A percentile compares a stretch with the other conserved stretches of the same genome.
phyloP scores from a whole-genome alignment of 495 filamentous ascomycete genomes.

The Oleoguttula mirabilis region DNA sequence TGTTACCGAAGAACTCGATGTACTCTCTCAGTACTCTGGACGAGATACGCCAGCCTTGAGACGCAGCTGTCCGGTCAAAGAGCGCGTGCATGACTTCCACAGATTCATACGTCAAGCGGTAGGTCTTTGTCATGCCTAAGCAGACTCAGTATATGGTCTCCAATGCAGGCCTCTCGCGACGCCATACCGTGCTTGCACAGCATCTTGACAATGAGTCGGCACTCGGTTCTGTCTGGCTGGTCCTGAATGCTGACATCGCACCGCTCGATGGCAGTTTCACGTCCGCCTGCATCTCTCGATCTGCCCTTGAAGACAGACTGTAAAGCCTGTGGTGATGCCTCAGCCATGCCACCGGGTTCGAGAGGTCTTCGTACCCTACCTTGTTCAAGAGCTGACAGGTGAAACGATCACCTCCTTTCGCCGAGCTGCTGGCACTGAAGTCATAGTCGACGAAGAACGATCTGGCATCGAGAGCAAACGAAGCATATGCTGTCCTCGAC shows the following conservation, averaged over 20 bases:
- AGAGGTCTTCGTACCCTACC: slow-evolving; percentile 28
- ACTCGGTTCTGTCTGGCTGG: slow-evolving; percentile 54
- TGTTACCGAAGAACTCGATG: slow-evolving; percentile 80
- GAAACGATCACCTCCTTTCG: slow-evolving; percentile 41
- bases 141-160: background rate
- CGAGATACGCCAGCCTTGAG: slow-evolving; percentile 67
- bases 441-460: slow-evolving; percentile 76
- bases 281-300: slow-evolving; percentile 47
- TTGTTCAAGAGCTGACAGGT: slow-evolving; percentile 65
- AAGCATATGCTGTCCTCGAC: slow-evolving; percentile 86
- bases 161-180: background rate
- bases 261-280: slow-evolving; percentile 67
- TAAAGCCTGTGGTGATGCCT: slow-evolving; percentile 40
- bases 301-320: slow-evolving; percentile 63
- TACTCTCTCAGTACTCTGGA: slow-evolving; percentile 67
- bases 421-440: slow-evolving; percentile 37
- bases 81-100: slow-evolving; percentile 72
- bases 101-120: slow-evolving; percentile 81
- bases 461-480: slow-evolving; percentile 57
- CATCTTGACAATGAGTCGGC: slow-evolving; percentile 69
- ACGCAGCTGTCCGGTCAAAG: slow-evolving; percentile 59
- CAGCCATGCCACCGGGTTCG: slow-evolving; percentile 1
- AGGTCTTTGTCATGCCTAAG: slow-evolving; percentile 76
- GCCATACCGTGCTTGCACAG: slow-evolving; percentile 71
- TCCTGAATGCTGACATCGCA: slow-evolving; percentile 81